Evolutionary conservation across 140 eudicot species (phyloP), one percentile per base, ranked within the genome.

Genomic region (Senecio squalidus): DNA sequence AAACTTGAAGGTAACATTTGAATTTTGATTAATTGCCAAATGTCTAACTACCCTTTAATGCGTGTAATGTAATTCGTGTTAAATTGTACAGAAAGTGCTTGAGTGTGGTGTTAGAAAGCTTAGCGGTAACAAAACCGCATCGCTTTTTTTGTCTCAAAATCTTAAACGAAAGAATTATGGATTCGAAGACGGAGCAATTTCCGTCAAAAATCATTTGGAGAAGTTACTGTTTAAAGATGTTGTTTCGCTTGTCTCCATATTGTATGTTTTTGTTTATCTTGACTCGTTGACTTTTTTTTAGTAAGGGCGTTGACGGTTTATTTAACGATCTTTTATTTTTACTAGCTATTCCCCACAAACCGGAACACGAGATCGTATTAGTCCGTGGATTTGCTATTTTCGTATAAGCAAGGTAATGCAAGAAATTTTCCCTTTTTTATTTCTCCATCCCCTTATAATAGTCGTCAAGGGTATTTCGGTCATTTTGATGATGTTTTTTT

Each of bases 341-440:
- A 53, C 55, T 40, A 84, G 94, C 70, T 73, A 58, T 74, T 68
- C 90, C 52, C 72, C 64, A 36, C 57, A 73, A 75, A 71, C 69
- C 9, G 28, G 77, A 43, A 60, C 54, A 51, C 59, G 51, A 11
- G 18, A 74, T 28, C 67, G 40, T 68, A 15, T n/a, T 6, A 68
- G 96, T 62, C 92, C 98, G 21, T 86, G 96, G 96, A 76, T 84
- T 68, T 81, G 96, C 75, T 95, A 86, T 70, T 86, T 91, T 73
- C 84, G 91, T 46, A 68, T 91, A 76, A 57, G 66, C 74, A 84
- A 87, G 98, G 98, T 91, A 74, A 64, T 49, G 18, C 62, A 31
- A 8, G 16, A 70, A 28, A 39, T n/a, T 2, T 1, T 40, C 43
- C 52, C 41, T 15, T 22, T 23, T 41, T 31, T 45, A 31, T 5